Evolutionary conservation across 257 asterid genomes (phyloP).

Genomic region (Verbascum thapsus): DNA sequence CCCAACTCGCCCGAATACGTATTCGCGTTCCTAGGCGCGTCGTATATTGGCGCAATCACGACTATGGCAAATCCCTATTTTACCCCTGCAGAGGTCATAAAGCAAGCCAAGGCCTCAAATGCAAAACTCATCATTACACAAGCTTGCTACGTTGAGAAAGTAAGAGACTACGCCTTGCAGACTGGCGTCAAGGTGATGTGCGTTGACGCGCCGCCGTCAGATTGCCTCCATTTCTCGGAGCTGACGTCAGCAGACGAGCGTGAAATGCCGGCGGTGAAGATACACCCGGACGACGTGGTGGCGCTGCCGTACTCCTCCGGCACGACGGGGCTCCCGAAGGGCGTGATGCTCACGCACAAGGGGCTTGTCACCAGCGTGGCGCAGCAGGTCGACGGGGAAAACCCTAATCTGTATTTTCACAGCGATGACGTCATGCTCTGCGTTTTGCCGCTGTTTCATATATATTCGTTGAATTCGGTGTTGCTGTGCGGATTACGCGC

Average conservation of each 20-base stretch:
- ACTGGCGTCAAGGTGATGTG: slow-evolving; percentile 49
- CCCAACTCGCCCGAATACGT: slow-evolving; percentile 84
- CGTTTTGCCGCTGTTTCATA: slow-evolving; percentile 78
- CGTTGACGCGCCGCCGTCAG: slow-evolving; percentile 49
- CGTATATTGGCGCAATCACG: slow-evolving; percentile 65
- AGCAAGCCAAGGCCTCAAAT: slow-evolving; percentile 71
- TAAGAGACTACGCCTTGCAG: slow-evolving; percentile 47
- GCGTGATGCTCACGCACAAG: slow-evolving; percentile 92
- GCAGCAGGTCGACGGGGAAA: slow-evolving; percentile 93
- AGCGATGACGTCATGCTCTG: slow-evolving; percentile 77
- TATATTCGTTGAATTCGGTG: slow-evolving; percentile 75
- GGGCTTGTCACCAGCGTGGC: slow-evolving; percentile 88
- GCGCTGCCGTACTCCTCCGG: slow-evolving; percentile 96
- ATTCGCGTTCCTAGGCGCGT: slow-evolving; percentile 84
- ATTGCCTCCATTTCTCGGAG: slow-evolving; percentile 57
- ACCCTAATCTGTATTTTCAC: slow-evolving; percentile 81
- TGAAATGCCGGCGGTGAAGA: slow-evolving; percentile 58
- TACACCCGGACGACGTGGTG: slow-evolving; percentile 70
- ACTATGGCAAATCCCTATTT: slow-evolving; percentile 91
- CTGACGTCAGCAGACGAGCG: slow-evolving; percentile 49
- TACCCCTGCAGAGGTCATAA: slow-evolving; percentile 66
- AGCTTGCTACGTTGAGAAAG: slow-evolving; percentile 52
- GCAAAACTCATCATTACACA: slow-evolving; percentile 66
- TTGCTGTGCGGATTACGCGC: slow-evolving; percentile 85
- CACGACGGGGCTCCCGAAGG: slow-evolving; percentile 93